A percentile compares a stretch with the other conserved stretches of the same genome.
Conservation (phyloP, 495 filamentous ascomycete genomes). For the Pyrenula aspistea region DNA sequence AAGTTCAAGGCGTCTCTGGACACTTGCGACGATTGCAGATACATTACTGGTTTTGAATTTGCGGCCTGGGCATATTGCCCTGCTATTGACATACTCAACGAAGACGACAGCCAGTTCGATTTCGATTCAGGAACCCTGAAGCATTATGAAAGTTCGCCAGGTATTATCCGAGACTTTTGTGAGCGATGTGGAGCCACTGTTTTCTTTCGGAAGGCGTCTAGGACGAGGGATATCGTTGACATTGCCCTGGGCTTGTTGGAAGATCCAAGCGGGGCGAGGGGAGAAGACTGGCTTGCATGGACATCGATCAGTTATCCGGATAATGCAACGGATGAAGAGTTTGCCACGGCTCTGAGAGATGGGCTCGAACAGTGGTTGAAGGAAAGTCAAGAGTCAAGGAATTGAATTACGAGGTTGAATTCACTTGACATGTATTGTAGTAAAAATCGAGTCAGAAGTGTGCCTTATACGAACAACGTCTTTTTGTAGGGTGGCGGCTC, state of each 20-base stretch:
- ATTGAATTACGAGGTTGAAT: too few relatives aligned
- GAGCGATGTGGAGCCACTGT: conserved; percentile 49
- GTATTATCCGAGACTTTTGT: conserved; percentile 53
- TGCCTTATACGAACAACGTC: too few relatives aligned
- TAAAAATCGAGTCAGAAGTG: too few relatives aligned
- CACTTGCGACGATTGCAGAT: conserved; percentile 49
- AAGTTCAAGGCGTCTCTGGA: conserved; percentile 56
- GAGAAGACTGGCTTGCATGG: conserved; percentile 52
- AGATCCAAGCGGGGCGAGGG: conserved; percentile 36
- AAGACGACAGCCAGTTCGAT: conserved; percentile 6
- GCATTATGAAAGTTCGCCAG: conserved; percentile 39
- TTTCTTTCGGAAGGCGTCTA: conserved; percentile 49
- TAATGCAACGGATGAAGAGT: conserved; percentile 31
- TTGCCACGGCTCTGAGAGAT: conserved; percentile 22
- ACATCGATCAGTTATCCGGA: conserved; percentile 50
- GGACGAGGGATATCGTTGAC: conserved; percentile 45
- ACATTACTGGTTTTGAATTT: conserved; percentile 51
- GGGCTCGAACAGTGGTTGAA: conserved; percentile 18
- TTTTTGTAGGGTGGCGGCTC: too few relatives aligned
- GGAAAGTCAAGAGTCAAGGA: too few relatives aligned
- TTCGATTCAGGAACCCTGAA: conserved; percentile 29
- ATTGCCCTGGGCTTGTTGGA: conserved; percentile 51
- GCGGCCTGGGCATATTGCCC: conserved; percentile 61
- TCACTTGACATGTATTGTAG: too few relatives aligned
- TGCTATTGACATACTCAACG: conserved; percentile 42